Evolutionary conservation across 768 basidiomycete genomes (phyloP).

Genomic region (Lentinula sp.): DNA sequence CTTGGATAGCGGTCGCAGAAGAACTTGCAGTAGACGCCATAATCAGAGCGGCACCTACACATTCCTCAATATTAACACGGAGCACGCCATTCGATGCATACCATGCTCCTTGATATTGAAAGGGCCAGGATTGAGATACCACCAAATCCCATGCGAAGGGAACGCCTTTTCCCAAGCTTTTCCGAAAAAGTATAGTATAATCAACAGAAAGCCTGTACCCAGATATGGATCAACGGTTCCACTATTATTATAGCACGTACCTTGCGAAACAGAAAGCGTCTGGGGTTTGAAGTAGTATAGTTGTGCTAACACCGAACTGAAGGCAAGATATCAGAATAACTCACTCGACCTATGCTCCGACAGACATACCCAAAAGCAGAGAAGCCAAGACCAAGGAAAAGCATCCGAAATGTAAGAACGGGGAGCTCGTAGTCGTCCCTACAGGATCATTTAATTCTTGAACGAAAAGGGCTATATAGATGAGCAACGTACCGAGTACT

Average conservation of each 20-base stretch:
- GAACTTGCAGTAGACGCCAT: slow-evolving; percentile 23
- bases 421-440: slow-evolving; percentile 30
- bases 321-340: slow-evolving; percentile 4
- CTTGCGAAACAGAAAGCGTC: slow-evolving; percentile 24
- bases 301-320: slow-evolving; percentile 23
- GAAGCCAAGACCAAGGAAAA: slow-evolving; percentile 33
- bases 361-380: slow-evolving; percentile 30
- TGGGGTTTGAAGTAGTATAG: slow-evolving; percentile 34
- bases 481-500: slow-evolving; percentile 11
- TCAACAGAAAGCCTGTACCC: slow-evolving; percentile 21
- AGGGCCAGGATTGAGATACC: slow-evolving; percentile 28
- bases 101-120: slow-evolving; percentile 25
- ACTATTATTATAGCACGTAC: slow-evolving; percentile 24
- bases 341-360: not conserved
- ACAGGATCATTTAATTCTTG: slow-evolving; percentile 10
- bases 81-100: not conserved
- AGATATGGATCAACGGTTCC: slow-evolving; percentile 21
- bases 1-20: slow-evolving; percentile 24
- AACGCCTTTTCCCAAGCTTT: slow-evolving; percentile 3
- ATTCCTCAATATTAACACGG: too few species aligned
- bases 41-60: slow-evolving; percentile 11
- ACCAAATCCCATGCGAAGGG: slow-evolving; percentile 18
- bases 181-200: slow-evolving; percentile 16
- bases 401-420: slow-evolving; percentile 32
- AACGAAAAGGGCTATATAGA: not conserved